phyloP scores from a whole-genome alignment of 176 grass and related monocot species.

The Poa pratensis region DNA sequence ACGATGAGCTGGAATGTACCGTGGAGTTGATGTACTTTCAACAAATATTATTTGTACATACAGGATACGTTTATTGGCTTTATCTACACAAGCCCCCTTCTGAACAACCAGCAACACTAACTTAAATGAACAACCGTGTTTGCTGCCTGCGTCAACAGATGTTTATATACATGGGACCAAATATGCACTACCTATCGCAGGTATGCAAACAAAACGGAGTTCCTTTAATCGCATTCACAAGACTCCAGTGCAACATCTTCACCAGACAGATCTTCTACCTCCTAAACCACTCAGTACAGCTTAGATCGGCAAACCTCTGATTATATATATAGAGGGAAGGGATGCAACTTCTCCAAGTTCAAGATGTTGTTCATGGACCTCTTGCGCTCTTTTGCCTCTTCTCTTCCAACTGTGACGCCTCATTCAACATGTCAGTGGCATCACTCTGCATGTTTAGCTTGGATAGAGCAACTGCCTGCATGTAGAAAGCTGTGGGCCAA shows the following conservation, averaged over 20 bases:
- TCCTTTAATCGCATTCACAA: slow-evolving; percentile 20
- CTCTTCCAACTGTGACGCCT: slow-evolving; percentile 89
- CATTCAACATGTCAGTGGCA: slow-evolving; percentile 85
- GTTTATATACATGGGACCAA: slow-evolving; percentile 51
- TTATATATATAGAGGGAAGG: slow-evolving; percentile 7
- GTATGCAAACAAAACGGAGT: slow-evolving; percentile 27
- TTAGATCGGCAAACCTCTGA: slow-evolving; percentile 2
- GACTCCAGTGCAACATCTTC: slow-evolving; percentile 32
- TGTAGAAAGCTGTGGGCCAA: slow-evolving; percentile 95
- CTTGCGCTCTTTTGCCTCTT: slow-evolving; percentile 70
- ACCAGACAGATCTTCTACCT: slow-evolving; percentile 27
- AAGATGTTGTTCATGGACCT: slow-evolving; percentile 42
- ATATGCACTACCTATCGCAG: slow-evolving; percentile 41
- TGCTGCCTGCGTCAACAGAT: slow-evolving; percentile 25
- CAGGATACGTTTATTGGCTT: slow-evolving; percentile 42
- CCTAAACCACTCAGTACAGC: slow-evolving; percentile 26
- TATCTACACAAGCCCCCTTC: slow-evolving; percentile 18
- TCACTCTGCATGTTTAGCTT: slow-evolving; percentile 96
- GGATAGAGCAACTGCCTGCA: slow-evolving; percentile 84
- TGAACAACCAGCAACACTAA: slow-evolving; percentile 36
- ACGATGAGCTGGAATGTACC: not conserved
- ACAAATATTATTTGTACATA: slow-evolving; percentile 46
- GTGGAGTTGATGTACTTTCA: not conserved
- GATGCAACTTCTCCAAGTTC: slow-evolving; percentile 19
- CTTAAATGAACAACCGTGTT: slow-evolving; percentile 10